A percentile compares a stretch with the other conserved stretches of the same genome.
phyloP scores from a whole-genome alignment of 2,329 filamentous ascomycete species.

The Metarhizium album region DNA sequence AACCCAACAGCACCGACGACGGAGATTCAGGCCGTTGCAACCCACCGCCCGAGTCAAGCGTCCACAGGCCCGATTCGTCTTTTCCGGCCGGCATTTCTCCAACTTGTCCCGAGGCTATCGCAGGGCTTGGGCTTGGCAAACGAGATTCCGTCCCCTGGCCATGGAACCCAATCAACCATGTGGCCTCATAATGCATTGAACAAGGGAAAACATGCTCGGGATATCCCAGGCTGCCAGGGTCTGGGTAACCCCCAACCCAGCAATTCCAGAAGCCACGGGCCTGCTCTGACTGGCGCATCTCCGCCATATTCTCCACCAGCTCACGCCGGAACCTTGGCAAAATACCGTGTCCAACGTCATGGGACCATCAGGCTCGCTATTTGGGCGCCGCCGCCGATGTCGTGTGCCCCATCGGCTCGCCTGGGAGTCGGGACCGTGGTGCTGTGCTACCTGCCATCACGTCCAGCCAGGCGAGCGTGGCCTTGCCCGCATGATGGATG shows the following conservation, averaged over 20 bases:
- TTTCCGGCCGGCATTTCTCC: too few species aligned
- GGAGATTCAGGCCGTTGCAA: too few species aligned
- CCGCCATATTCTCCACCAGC: not conserved
- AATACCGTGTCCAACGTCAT: not conserved
- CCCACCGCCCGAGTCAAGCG: too few species aligned
- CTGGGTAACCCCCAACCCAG: not conserved
- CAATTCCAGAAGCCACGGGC: not conserved
- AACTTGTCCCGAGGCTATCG: too few species aligned
- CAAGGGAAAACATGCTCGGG: not conserved
- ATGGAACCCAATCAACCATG: not conserved
- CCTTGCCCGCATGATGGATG: constrained; percentile 1
- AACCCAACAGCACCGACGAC: too few species aligned
- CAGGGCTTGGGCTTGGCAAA: not conserved
- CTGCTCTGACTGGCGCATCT: not conserved
- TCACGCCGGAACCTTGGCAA: not conserved
- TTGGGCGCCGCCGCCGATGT: not conserved
- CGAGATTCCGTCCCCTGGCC: not conserved
- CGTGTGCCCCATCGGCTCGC: too few species aligned
- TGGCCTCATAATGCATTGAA: not conserved
- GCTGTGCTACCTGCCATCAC: too few species aligned
- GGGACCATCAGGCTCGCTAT: not conserved
- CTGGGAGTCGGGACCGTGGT: too few species aligned
- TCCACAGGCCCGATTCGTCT: too few species aligned
- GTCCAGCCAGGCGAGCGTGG: too few species aligned
- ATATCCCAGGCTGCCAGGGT: not conserved